Base-by-base conservation (phyloP, 768 basidiomycete genomes). In the Boletus tylopilopsis region DNA sequence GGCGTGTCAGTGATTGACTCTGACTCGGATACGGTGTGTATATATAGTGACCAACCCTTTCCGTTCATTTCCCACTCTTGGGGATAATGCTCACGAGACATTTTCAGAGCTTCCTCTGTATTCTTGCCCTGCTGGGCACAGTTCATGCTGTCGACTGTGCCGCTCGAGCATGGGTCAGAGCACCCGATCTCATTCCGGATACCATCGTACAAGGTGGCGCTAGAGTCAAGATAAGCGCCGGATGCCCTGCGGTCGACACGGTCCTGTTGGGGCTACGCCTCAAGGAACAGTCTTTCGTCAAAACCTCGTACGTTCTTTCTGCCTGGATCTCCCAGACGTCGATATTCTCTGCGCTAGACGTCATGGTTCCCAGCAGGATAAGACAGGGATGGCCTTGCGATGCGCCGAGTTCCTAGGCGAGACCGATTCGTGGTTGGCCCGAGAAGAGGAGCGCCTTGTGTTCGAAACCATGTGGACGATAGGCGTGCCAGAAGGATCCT, bases 281-380 rank as follows among this genome's bases (percentile, higher is more conserved):
- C 52, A 56, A 56, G 37, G 32, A 75, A 45, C 27, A 47, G 21
- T 59, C 57, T 1, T 49, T 59, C 27, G n/a, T 51, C 22, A 59
- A 59, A 44, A 42, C 37, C 1, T 35, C 51, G 57, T 51, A 49
- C 6, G 16, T 7, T 27, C 27, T 27, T 27, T 27, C 27, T 27
- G 7, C 27, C 11, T 27, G 27, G n/a, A n/a, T 27, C 7, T 27
- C 2, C 27, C 27, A 27, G 27, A 27, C 1, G 11, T 4, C 11
- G 27, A 27, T 27, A 3, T 5, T 27, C 4, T 11, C 11, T 2
- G 27, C 8, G 1, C 27, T 11, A 27, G 27, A 27, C 27, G 27
- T 27, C n/a, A n/a, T n/a, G n/a, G n/a, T 27, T 11, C 2, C 2
- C 27, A 11, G 27, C 27, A n/a, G 4, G 27, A 27, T 27, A 27